phyloP scores from a whole-genome alignment of 352 stramenopile species.

The Chrysophaeum taylorii region DNA sequence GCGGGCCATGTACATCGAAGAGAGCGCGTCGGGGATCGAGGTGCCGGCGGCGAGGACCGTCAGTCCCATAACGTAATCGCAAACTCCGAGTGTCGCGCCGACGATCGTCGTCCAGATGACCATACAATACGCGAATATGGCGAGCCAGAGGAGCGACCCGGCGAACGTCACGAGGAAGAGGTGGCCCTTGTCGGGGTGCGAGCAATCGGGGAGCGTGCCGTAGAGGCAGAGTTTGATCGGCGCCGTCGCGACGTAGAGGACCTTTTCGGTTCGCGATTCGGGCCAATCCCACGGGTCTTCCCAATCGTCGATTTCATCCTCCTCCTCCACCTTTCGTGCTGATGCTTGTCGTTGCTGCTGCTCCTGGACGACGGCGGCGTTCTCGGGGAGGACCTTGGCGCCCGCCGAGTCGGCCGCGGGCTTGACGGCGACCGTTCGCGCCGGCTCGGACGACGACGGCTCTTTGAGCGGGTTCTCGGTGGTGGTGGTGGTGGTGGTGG shows the following conservation, averaged over 20 bases:
- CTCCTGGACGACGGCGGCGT: too few relatives aligned
- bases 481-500: too few relatives aligned
- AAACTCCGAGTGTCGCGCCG: conserved; percentile 29
- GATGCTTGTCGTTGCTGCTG: too few relatives aligned
- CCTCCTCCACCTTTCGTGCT: conserved; percentile 8
- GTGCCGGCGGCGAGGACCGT: conserved; percentile 40
- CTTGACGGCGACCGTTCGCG: too few relatives aligned
- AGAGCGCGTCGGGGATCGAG: conserved; percentile 38
- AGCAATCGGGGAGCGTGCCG: conserved; percentile 40
- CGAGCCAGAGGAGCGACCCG: conserved; percentile 29
- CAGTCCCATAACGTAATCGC: conserved; percentile 36
- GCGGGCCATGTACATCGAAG: conserved; percentile 34
- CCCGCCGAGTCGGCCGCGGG: too few relatives aligned
- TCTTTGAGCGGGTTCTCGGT: too few relatives aligned
- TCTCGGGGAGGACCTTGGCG: too few relatives aligned
- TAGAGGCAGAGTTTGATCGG: conserved; percentile 35
- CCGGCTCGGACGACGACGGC: too few relatives aligned
- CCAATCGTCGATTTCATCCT: neutral
- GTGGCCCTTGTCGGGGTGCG: conserved; percentile 22
- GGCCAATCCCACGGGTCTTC: neutral
- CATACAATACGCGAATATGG: conserved; percentile 38
- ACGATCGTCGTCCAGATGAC: conserved; percentile 35
- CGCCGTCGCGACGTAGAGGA: conserved; percentile 21
- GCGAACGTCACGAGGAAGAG: conserved; percentile 32
- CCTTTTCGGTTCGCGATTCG: neutral